A percentile compares a stretch with the other conserved stretches of the same genome.
Evolutionary conservation across 768 basidiomycete species (phyloP).

Genomic region (Strobilomyces confusus): DNA sequence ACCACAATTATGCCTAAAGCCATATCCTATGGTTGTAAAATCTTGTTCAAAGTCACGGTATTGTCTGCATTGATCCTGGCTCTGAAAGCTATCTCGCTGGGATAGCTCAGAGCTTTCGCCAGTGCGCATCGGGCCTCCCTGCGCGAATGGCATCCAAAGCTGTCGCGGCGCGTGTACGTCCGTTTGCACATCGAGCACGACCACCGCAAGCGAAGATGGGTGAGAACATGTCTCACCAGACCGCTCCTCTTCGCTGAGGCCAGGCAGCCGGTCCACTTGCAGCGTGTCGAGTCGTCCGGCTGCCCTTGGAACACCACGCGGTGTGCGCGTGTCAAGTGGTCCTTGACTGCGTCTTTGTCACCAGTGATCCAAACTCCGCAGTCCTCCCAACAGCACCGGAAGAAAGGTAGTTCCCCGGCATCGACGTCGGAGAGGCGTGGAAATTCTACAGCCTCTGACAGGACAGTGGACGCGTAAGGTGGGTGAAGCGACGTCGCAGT

Average conservation of each 20-base stretch:
- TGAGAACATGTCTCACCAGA: slow-evolving; percentile 16
- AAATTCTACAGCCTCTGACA: slow-evolving; percentile 5
- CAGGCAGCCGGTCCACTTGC: slow-evolving; percentile 16
- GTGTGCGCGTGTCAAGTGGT: slow-evolving; percentile 13
- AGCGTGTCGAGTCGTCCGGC: neutral
- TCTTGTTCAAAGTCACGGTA: slow-evolving; percentile 19
- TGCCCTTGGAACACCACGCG: slow-evolving; percentile 1
- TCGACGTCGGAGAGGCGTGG: neutral
- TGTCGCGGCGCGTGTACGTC: slow-evolving; percentile 16
- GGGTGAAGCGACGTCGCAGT: neutral
- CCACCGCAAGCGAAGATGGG: slow-evolving; percentile 16
- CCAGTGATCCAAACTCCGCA: slow-evolving; percentile 21
- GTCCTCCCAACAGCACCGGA: slow-evolving; percentile 14
- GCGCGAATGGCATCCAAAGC: slow-evolving; percentile 7
- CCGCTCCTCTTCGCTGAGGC: neutral
- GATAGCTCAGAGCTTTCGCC: slow-evolving; percentile 6
- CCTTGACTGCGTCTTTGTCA: slow-evolving; percentile 9
- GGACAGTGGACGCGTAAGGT: slow-evolving; percentile 1
- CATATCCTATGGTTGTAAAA: slow-evolving; percentile 2
- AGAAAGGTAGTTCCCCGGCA: slow-evolving; percentile 3
- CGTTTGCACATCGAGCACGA: slow-evolving; percentile 15
- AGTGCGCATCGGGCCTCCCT: neutral
- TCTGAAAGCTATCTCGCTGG: slow-evolving; percentile 14
- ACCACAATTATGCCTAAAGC: neutral
- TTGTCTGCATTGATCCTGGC: slow-evolving; percentile 1